A percentile compares a stretch with the other conserved stretches of the same genome.
Evolutionary conservation across 176 grass and related monocot genomes (phyloP).

Genomic region (Coix lacrymajobi): DNA sequence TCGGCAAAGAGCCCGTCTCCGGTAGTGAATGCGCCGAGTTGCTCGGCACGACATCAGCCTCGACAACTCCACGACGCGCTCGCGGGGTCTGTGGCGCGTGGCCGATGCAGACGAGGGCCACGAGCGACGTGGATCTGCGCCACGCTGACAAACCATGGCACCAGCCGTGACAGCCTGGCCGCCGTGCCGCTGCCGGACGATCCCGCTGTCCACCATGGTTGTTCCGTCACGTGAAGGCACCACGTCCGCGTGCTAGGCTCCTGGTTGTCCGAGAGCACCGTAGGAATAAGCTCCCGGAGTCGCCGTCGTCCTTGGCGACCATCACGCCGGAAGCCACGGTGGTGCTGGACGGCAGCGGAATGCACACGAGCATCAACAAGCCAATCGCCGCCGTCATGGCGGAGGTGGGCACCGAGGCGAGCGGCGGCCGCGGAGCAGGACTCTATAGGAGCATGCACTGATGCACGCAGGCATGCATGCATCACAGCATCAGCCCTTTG

Average conservation of each 20-base stretch:
- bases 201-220: background rate
- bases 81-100: background rate
- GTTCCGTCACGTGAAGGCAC: background rate
- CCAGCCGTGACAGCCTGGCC: slow-evolving; percentile 56
- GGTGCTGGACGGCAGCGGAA: slow-evolving; percentile 60
- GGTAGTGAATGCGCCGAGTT: no score
- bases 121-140: no score
- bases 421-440: background rate
- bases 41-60: slow-evolving; percentile 60
- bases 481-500: no score
- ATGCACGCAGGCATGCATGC: no score
- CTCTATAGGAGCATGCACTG: background rate
- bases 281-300: slow-evolving; percentile 37
- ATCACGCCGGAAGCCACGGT: slow-evolving; percentile 63
- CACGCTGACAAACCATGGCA: slow-evolving; percentile 72
- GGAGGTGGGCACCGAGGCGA: background rate
- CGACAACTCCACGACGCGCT: slow-evolving; percentile 51
- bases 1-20: no score
- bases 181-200: slow-evolving; percentile 22
- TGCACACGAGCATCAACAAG: slow-evolving; percentile 52
- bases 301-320: background rate
- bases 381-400: slow-evolving; percentile 48
- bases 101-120: slow-evolving; percentile 27
- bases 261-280: slow-evolving; percentile 45
- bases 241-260: background rate